A percentile compares a stretch with the other conserved stretches of the same genome.
Evolutionary conservation across 2,329 filamentous ascomycete genomes (phyloP).

Genomic region (Colletotrichum sp.): DNA sequence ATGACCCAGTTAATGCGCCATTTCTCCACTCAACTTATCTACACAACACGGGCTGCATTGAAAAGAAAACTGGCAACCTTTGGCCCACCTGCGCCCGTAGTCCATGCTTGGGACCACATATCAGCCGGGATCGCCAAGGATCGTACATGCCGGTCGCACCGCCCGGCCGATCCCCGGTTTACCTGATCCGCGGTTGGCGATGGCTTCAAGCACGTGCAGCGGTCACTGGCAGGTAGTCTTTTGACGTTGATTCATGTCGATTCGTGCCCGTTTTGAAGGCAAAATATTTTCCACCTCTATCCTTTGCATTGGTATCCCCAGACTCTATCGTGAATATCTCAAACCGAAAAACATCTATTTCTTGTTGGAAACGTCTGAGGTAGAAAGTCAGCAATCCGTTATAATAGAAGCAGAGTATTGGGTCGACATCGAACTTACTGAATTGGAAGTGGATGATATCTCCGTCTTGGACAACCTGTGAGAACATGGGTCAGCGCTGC

Average conservation of each 20-base stretch:
- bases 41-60: background rate
- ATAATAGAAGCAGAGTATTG: too few relatives aligned
- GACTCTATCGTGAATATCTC: background rate
- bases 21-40: background rate
- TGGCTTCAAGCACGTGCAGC: background rate
- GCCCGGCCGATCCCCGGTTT: background rate
- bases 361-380: background rate
- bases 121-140: background rate
- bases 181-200: background rate
- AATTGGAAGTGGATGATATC: constrained; percentile 50
- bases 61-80: background rate
- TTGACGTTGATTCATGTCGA: background rate
- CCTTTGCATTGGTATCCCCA: background rate
- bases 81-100: background rate
- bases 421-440: constrained; percentile 29
- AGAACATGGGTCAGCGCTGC: constrained; percentile 22
- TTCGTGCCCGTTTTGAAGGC: background rate
- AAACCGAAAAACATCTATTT: background rate
- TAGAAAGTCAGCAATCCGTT: background rate
- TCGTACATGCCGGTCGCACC: background rate
- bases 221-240: background rate
- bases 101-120: background rate
- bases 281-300: fast-evolving
- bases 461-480: constrained; percentile 40
- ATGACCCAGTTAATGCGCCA: background rate